These are phyloP conservation scores for Talaromyces sp. DNA, from an alignment of 2,329 filamentous ascomycete genomes.

Conservation along the genomic window DNA sequence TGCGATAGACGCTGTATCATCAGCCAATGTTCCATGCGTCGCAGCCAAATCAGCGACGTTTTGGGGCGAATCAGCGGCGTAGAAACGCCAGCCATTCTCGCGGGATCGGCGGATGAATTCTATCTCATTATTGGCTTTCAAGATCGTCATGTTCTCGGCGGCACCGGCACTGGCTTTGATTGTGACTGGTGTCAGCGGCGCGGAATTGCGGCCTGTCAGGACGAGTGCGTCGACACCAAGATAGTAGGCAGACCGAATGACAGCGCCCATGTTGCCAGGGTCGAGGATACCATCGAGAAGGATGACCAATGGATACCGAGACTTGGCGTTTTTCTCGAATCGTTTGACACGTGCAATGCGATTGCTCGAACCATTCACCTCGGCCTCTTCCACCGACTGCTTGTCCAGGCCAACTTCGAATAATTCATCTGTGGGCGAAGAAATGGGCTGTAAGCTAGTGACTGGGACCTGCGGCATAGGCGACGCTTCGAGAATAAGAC, in stretches of 20 bases:
- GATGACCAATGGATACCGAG: constrained; percentile 40
- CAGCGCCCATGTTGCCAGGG: constrained; percentile 84
- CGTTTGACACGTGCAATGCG: constrained; percentile 42
- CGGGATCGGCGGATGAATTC: constrained; percentile 67
- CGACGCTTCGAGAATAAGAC: constrained; percentile 80
- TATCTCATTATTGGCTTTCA: constrained; percentile 63
- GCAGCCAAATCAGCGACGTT: constrained; percentile 22
- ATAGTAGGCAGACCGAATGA: constrained; percentile 83
- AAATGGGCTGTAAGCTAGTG: constrained; percentile 52
- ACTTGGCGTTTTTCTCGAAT: constrained; percentile 20
- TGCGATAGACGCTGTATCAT: constrained; percentile 37
- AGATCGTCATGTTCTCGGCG: constrained; percentile 71
- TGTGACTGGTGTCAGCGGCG: constrained; percentile 69
- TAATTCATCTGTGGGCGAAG: constrained; percentile 44
- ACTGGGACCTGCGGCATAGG: constrained; percentile 71
- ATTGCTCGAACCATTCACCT: constrained; percentile 64
- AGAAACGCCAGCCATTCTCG: constrained; percentile 74
- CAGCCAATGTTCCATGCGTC: constrained; percentile 8
- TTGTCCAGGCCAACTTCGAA: constrained; percentile 60
- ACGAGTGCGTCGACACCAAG: constrained; percentile 83
- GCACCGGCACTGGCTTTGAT: constrained; percentile 88
- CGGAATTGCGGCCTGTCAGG: constrained; percentile 69
- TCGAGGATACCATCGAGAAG: constrained; percentile 59
- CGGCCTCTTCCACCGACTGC: constrained; percentile 70
- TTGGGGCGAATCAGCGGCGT: constrained; percentile 61